Evolutionary conservation across 345 rosid genomes (phyloP), one percentile per base, ranked within the genome.

Genomic region (Eucalyptus marginata): DNA sequence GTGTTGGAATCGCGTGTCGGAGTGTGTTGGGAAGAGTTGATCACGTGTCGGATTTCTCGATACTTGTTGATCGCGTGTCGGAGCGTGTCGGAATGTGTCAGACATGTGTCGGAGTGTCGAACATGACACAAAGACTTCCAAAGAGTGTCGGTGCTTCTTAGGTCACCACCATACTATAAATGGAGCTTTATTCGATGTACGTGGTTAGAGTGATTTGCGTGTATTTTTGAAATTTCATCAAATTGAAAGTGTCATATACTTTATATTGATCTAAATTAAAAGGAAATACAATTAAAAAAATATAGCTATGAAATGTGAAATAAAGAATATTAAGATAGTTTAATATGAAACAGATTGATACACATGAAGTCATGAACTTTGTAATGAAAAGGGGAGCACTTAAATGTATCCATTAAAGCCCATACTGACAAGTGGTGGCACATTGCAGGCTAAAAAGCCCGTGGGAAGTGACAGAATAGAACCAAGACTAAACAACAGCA

Each of bases 181-280:
- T 36, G 7, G 47, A 76, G 27, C 8, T 44, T 18, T 71, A 33
- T 33, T 16, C 0, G 2, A 33, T 68, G 3, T 43, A 3, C 1
- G 0, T 9, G 25, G 2, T 68, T 4, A 3, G 1, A 7, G 46
- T 9, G 25, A 4, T 71, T 76, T 76, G 27, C 15, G 0, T 36
- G 27, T 36, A 20, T 76, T 2, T 36, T 10, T 33, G 27, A 36
- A 76, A 76, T 36, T 76, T 76, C 27, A 76, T 76, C 27, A 76
- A 0, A 76, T 20, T 36, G 47, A 36, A 36, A 76, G 27, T 10
- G 13, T 43, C 14, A 0, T 17, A 6, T 20, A 10, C 27, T 6
- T 76, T 40, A 20, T 76, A 20, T 36, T 40, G 47, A 18, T 76
- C 83, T 76, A 76, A 76, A 36, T 36, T 76, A 20, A 36, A 76